phyloP scores from a whole-genome alignment of 1,139 yeast species.

The Magnusiomyces ingens region DNA sequence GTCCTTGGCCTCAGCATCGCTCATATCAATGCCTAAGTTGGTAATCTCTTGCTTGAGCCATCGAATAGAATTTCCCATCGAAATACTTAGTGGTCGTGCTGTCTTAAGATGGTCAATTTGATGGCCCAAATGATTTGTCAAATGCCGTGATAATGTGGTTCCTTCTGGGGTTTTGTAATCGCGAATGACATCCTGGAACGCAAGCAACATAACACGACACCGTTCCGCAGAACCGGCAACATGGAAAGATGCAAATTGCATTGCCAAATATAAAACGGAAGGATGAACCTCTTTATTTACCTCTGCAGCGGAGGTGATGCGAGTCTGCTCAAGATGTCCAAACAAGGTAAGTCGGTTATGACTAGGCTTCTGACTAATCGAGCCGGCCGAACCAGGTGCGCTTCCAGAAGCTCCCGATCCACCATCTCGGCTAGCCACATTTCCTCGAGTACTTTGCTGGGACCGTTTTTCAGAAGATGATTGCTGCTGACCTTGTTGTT shows the following conservation, averaged over 20 bases:
- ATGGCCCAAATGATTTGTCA: conserved; percentile 83
- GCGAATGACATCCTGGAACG: conserved; percentile 70
- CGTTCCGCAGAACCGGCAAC: conserved; percentile 88
- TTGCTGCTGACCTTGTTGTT: conserved; percentile 9
- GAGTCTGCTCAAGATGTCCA: conserved; percentile 64
- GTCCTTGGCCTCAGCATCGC: conserved; percentile 70
- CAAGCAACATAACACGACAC: conserved; percentile 76
- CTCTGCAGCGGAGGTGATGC: conserved; percentile 24
- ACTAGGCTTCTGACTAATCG: conserved; percentile 22
- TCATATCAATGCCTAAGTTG: conserved; percentile 54
- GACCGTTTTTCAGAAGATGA: conserved; percentile 1
- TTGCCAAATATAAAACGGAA: conserved; percentile 66
- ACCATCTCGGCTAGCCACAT: background rate
- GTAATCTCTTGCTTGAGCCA: conserved; percentile 96
- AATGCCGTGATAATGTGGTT: conserved; percentile 77
- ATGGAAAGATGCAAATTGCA: conserved; percentile 74
- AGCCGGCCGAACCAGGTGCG: conserved; percentile 4
- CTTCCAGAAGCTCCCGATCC: conserved; percentile 7
- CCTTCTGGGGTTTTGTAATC: conserved; percentile 84
- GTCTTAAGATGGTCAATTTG: conserved; percentile 90
- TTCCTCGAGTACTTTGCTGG: background rate
- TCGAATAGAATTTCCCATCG: conserved; percentile 97
- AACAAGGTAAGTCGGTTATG: conserved; percentile 50
- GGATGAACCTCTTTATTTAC: conserved; percentile 73
- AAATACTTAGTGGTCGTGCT: conserved; percentile 83